phyloP scores from a whole-genome alignment of 2,329 filamentous ascomycete genomes.

The Plenodomus biglobosus region DNA sequence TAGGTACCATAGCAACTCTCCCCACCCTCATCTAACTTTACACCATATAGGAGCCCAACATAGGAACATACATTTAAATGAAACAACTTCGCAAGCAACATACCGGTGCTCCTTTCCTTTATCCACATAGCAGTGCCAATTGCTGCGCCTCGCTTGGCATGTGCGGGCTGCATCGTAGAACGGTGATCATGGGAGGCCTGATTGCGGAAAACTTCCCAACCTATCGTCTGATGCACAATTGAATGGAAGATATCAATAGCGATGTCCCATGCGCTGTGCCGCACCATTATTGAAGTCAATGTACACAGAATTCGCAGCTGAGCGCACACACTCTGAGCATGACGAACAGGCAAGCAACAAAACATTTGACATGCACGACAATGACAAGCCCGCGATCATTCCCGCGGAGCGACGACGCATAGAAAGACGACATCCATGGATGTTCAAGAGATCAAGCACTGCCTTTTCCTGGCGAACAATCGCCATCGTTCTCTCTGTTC shows the following conservation, averaged over 20 bases:
- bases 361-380: conserved; percentile 6
- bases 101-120: too few relatives aligned
- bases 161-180: conserved; percentile 3
- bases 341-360: conserved; percentile 8
- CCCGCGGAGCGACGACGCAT: not conserved
- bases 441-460: not conserved
- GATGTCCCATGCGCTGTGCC: not conserved
- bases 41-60: too few relatives aligned
- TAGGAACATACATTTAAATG: too few relatives aligned
- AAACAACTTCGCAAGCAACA: too few relatives aligned
- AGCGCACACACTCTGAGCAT: conserved; percentile 8
- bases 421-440: conserved; percentile 7
- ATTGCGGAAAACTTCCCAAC: not conserved
- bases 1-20: too few relatives aligned
- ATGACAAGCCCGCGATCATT: not conserved
- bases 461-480: conserved; percentile 29
- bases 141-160: conserved; percentile 22
- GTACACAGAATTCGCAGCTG: conserved; percentile 4
- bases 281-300: not conserved
- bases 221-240: too few relatives aligned
- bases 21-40: too few relatives aligned
- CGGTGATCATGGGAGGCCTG: conserved; percentile 10
- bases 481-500: conserved; percentile 18
- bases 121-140: not conserved
- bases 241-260: too few relatives aligned